phyloP scores from a whole-genome alignment of 768 basidiomycete species.

The Tricholoma matsutake region DNA sequence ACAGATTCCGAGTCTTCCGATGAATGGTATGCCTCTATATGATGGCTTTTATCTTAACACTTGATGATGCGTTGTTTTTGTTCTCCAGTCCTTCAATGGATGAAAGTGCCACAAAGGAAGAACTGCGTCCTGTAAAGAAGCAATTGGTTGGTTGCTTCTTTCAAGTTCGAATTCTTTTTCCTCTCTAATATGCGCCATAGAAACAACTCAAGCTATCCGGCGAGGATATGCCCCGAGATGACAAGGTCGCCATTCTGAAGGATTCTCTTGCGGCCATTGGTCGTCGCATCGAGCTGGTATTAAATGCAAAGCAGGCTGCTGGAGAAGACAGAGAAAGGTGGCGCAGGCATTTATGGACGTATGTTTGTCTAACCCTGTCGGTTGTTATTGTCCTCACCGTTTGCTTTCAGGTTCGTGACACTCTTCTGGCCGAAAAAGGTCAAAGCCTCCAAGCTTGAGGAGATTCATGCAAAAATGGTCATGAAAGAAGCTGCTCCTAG shows the following conservation, averaged over 20 bases:
- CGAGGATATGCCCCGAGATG: slow-evolving; percentile 89
- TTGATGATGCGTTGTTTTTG: slow-evolving; percentile 7
- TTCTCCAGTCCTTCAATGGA: slow-evolving; percentile 87
- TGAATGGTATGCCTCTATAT: slow-evolving; percentile 61
- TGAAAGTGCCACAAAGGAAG: slow-evolving; percentile 88
- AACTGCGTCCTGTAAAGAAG: slow-evolving; percentile 94
- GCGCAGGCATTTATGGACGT: slow-evolving; percentile 97
- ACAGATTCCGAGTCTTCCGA: slow-evolving; percentile 93
- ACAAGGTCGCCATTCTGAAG: slow-evolving; percentile 94
- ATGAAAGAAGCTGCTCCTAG: slow-evolving; percentile 78
- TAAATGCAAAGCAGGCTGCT: slow-evolving; percentile 67
- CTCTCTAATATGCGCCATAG: slow-evolving; percentile 34
- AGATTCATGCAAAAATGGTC: slow-evolving; percentile 95
- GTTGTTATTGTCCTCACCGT: neutral
- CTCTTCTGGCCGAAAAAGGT: slow-evolving; percentile 98
- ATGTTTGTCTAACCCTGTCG: slow-evolving; percentile 34
- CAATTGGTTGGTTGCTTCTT: slow-evolving; percentile 61
- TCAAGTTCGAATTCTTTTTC: neutral
- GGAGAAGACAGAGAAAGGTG: slow-evolving; percentile 86
- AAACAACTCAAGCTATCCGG: slow-evolving; percentile 95
- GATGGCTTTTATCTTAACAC: neutral
- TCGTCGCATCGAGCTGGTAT: slow-evolving; percentile 81
- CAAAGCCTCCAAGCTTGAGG: slow-evolving; percentile 87
- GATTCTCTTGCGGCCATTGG: slow-evolving; percentile 95
- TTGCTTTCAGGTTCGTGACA: slow-evolving; percentile 72